A percentile compares a stretch with the other conserved stretches of the same genome.
phyloP scores from a whole-genome alignment of 75 land plant genomes.

The Pseudotsuga menziesii region DNA sequence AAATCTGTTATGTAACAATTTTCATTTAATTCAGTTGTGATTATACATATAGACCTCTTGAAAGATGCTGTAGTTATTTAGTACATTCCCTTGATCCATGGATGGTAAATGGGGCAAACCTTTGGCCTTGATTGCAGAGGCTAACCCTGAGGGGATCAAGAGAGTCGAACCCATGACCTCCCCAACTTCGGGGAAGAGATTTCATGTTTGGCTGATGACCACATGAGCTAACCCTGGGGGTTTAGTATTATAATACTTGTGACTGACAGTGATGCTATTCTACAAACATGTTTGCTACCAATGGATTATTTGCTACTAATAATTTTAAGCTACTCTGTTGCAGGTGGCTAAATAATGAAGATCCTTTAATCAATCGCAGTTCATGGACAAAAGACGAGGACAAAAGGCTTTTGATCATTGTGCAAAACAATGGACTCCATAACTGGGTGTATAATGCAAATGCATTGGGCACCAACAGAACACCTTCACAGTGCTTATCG shows the following conservation, averaged over 20 bases:
- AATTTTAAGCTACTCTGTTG: constrained; percentile 11
- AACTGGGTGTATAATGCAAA: constrained; percentile 78
- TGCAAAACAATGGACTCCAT: constrained; percentile 44
- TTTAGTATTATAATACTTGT: neutral
- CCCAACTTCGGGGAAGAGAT: too few species aligned
- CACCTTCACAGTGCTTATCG: constrained; percentile 81
- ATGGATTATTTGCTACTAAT: neutral
- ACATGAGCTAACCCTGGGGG: too few species aligned
- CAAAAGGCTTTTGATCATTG: constrained; percentile 58
- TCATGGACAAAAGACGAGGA: constrained; percentile 82
- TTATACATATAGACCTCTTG: neutral
- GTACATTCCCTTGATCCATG: neutral
- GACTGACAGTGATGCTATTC: neutral
- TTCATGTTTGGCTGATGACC: too few species aligned
- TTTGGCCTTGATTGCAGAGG: too few species aligned
- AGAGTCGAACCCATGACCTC: too few species aligned
- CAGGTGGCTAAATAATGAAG: constrained; percentile 88
- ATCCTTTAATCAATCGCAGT: constrained; percentile 58
- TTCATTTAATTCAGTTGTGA: neutral
- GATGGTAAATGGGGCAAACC: too few species aligned
- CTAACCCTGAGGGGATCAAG: too few species aligned
- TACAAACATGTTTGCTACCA: neutral
- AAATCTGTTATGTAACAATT: neutral
- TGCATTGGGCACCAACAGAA: constrained; percentile 62
- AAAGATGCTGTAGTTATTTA: neutral